Evolutionary conservation across 2,329 filamentous ascomycete species (phyloP), one percentile per base, ranked within the genome.

Genomic region (Scorias spongiosa): DNA sequence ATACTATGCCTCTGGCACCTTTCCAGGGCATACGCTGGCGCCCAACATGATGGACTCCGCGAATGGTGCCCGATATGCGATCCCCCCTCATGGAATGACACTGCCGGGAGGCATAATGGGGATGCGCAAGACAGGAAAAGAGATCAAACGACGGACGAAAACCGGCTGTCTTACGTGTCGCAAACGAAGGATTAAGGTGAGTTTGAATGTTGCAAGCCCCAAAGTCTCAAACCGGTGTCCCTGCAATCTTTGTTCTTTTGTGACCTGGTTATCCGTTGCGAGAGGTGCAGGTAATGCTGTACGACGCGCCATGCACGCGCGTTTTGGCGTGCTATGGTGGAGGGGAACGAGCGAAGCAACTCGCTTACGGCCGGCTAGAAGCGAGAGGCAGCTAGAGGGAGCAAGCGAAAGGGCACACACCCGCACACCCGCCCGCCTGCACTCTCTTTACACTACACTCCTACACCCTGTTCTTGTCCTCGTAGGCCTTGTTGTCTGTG

Each of bases 101-200:
- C 64, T 69, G 63, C 51, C 70, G 57, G 67, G 72, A 52, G 69
- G 77, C 49, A 69, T 80, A 60, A 74, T 74, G 17, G 74, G 76
- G 47, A 75, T 74, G 40, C 69, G 78, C 54, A 76, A 81, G 60
- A 77, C 76, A 63, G 32, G 20, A 5, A 79, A 82, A 65, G 80
- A 85, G 64, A 82, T 84, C 60, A 84, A 84, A 66, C 71, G 80
- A 52, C 71, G 81, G 58, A 84, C 81, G 30, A 61, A 61, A 51
- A 58, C 58, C 10, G 58, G 58, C n/a, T 84, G 80, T 63, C 48
- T 71, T 61, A 71, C 68, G 17, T 71, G 68, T 65, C 64, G 68
- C 50, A 71, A 70, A 53, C 69, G 80, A 54, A 70, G 80, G 66
- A 84, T 84, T 63, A 84, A 84, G 78, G 80, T 84, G 43, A 63